These are phyloP conservation scores for Syzygium malaccense DNA, from an alignment of 441 rosid species.

Conservation along the genomic window DNA sequence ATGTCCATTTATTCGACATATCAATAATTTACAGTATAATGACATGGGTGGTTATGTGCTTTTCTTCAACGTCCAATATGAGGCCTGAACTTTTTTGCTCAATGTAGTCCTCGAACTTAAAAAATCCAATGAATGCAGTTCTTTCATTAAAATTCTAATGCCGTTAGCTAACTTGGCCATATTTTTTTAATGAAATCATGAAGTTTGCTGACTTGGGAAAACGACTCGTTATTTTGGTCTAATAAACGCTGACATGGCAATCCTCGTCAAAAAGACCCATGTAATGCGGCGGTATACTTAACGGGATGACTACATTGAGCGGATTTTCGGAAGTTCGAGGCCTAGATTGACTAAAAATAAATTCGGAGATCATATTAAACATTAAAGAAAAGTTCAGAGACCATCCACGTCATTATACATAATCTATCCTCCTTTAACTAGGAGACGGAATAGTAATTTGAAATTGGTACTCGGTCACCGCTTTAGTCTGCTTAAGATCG, in stretches of 20 bases:
- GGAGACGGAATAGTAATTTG: neutral
- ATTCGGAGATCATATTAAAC: fast-evolving
- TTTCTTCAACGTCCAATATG: neutral
- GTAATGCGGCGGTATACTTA: fast-evolving
- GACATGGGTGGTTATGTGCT: neutral
- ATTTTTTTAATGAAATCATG: neutral
- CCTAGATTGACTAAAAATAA: neutral
- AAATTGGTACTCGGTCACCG: neutral
- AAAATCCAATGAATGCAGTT: neutral
- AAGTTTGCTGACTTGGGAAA: neutral
- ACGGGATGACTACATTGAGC: neutral
- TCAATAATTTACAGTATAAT: neutral
- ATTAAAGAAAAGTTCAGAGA: neutral
- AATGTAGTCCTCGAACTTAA: neutral
- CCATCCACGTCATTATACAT: neutral
- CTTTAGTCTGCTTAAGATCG: neutral
- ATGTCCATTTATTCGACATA: neutral
- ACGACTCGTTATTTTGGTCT: neutral
- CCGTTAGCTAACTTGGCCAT: neutral
- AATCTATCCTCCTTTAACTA: neutral
- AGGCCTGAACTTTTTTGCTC: neutral
- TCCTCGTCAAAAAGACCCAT: neutral
- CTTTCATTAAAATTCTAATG: neutral
- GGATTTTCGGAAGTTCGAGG: fast-evolving
- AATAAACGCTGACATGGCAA: fast-evolving